Evolutionary conservation across 371 early-diverging fungal species (phyloP), one percentile per base, ranked within the genome.

Genomic region (Dentiscutata heterogama): DNA sequence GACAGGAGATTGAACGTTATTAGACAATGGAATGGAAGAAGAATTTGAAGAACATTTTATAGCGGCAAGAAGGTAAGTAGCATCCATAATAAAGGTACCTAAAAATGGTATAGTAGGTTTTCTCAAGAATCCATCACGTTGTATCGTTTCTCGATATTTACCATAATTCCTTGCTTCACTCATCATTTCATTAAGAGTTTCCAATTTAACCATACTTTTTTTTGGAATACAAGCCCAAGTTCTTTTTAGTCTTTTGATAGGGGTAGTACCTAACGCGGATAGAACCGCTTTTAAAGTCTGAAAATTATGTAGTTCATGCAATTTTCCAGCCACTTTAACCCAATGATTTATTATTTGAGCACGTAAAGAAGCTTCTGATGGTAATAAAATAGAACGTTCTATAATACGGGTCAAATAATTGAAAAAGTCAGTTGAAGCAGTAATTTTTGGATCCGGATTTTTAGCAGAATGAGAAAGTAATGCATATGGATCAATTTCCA

Each of bases 401-500:
- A 96, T 91, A 76, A 92, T 82, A 11, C 96, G 89, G 8, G 95
- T 94, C 29, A 94, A 80, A 82, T 94, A 95, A 81, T 96, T 96
- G 89, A 96, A 96, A 84, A 94, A 94, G 78, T 94, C 95, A 18
- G 95, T 92, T 1, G 92, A 92, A 3, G 93, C 93, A 35, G 92
- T 92, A 29, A 96, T 90, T 22, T 91, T 89, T 60, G 92, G 90
- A 71, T 93, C 88, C 7, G 94, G 94, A 35, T 87, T 84, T 54
- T 91, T 90, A 3, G 94, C 90, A 0, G 94, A 92, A 83, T 96
- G 95, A 7, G 86, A 84, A 35, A 94, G 80, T 16, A 96, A 82
- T 20, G 94, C 92, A 2, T 82, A 56, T 0, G 94, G 90, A 25
- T 92, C 90, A n/a, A 96, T 94, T 61, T 91, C 88, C 71, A 86